These are phyloP conservation scores for Kernera saxatilis DNA, from an alignment of 345 rosid genomes.

Conservation along the genomic window DNA sequence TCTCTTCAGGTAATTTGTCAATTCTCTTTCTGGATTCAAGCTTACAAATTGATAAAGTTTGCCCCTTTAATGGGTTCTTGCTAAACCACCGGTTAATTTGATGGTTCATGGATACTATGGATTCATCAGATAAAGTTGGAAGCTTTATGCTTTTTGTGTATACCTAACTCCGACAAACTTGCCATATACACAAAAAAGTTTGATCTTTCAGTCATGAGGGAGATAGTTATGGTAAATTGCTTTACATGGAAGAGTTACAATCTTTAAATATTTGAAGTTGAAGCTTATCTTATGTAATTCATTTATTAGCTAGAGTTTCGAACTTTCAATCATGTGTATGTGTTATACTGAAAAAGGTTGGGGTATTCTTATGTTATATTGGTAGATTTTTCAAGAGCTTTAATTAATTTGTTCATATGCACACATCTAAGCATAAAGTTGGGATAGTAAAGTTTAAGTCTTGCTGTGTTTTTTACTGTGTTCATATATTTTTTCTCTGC, in stretches of 20 bases:
- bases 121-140: conserved; percentile 18
- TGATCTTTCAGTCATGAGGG: neutral
- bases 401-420: neutral
- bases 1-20: conserved; percentile 66
- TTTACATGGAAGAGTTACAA: conserved; percentile 1
- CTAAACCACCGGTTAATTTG: neutral
- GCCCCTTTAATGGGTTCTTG: neutral
- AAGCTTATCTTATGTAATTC: neutral
- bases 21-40: neutral
- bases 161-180: neutral
- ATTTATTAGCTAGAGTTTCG: neutral
- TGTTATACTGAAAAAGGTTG: neutral
- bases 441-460: neutral
- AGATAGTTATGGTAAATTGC: neutral
- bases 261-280: neutral
- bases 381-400: neutral
- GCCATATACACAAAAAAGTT: neutral
- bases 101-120: neutral
- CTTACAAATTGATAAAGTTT: neutral
- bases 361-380: neutral
- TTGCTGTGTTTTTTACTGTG: neutral
- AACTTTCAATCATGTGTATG: neutral
- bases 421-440: neutral
- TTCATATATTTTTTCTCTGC: conserved; percentile 12
- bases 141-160: conserved; percentile 17